Evolutionary conservation across 78 protist genomes (phyloP), one percentile per base, ranked within the genome.

Genomic region (Andalucia godoyi): DNA sequence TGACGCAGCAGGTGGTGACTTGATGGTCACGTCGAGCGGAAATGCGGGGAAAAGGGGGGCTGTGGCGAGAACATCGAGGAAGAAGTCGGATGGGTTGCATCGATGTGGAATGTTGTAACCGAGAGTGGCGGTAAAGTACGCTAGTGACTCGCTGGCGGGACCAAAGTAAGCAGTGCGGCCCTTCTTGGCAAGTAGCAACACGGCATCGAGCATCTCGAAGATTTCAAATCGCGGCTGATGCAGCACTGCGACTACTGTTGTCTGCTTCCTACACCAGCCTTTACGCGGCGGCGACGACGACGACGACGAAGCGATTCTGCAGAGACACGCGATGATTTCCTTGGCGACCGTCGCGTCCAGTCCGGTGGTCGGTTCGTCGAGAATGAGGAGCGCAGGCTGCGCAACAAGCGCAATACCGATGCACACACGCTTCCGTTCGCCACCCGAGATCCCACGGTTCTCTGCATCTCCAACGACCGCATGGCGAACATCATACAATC

Each of bases 361-460:
- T 4, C 93, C 93, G 62, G 79, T 59, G 34, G 87, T 74, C 25
- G 92, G 92, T 55, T 86, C 91, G 71, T 88, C 94, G 8, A 90
- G 74, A 55, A 83, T 76, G 9, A 86, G 37, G 5, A 90, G 55
- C 12, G 57, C 21, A 12, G 92, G 92, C 34, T 72, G 51, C 41
- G 68, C 60, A 23, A 90, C 32, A 18, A 90, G 70, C 65, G 84
- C 87, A 4, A 77, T 38, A 0, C 79, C 92, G 37, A 86, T 69
- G 0, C 72, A 15, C 17, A 80, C 57, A 17, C 92, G 72, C 39
- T 76, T 81, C 23, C 74, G 42, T 60, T 89, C 90, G 39, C 96
- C 96, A 39, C 94, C 94, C 10, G 92, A 85, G n/a, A 91, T 76
- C 32, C 95, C 95, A 27, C 92, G 54, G 53, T 67, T 60, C 34